Conservation (phyloP, 345 rosid species). For the Arabidopsis suecica region DNA sequence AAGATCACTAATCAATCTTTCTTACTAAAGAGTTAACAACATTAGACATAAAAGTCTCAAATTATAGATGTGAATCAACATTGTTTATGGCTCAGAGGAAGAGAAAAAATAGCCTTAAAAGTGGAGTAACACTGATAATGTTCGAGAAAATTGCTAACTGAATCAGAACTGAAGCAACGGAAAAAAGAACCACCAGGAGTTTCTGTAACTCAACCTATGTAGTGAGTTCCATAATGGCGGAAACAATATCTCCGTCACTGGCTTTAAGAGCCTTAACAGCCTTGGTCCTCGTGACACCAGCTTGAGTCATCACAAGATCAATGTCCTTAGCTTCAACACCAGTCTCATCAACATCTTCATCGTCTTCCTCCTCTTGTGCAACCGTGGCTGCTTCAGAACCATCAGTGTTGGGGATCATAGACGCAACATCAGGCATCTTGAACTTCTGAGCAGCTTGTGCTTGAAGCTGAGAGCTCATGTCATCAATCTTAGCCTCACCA, state of each 20-base stretch:
- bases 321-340: conserved; percentile 84
- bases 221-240: conserved; percentile 96
- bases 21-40: not conserved
- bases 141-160: conserved; percentile 5
- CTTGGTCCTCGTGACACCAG: conserved; percentile 70
- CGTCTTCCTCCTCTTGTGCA: conserved; percentile 68
- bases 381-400: conserved; percentile 49
- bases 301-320: conserved; percentile 91
- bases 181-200: not conserved
- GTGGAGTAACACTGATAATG: conserved; percentile 23
- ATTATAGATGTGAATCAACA: conserved; percentile 8
- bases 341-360: conserved; percentile 79
- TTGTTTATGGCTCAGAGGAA: conserved; percentile 22
- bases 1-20: not conserved
- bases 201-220: conserved; percentile 46
- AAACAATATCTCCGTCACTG: conserved; percentile 76
- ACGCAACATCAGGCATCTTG: conserved; percentile 81
- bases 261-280: conserved; percentile 85
- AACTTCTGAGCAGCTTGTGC: conserved; percentile 95
- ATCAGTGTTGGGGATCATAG: conserved; percentile 68
- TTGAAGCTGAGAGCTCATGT: conserved; percentile 85
- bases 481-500: conserved; percentile 74
- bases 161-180: conserved; percentile 11
- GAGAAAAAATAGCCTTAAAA: not conserved
- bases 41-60: conserved; percentile 7